Evolutionary conservation across 2,329 filamentous ascomycete species (phyloP), one percentile per base, ranked within the genome.

Genomic region (Lachnellula hyalina): DNA sequence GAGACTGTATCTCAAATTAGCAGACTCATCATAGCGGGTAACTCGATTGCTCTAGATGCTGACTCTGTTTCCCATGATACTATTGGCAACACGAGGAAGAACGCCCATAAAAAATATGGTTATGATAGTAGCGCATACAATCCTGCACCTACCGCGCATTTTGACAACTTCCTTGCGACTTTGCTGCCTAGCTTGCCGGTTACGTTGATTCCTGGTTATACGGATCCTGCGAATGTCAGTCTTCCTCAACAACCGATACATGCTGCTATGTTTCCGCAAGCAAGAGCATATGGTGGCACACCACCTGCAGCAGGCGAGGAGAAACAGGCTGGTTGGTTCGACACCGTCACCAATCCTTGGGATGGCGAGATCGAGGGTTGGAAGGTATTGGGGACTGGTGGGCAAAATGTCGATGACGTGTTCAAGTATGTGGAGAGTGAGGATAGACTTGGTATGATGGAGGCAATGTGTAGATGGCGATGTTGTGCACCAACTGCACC

Each of bases 191-290:
- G 86, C 15, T 83, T 99, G 25, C 92, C 94, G 3, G 78, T 99
- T 52, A 99, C 94, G 0, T 75, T 99, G 17, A 81, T 99, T 59
- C 90, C 95, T 0, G 94, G 94, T 15, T 81, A 81, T 15, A 79
- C 82, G 34, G 95, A 99, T 70, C 92, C 94, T 0, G 91, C 94
- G 49, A 96, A 96, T 67, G 84, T 89, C 51, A 88, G 89, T 59
- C 83, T 96, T 28, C 94, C 94, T 0, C 94, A 99, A 68, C 94
- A 97, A 70, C 87, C 90, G 1, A 88, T 99, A 49, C 94, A 99
- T 71, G 78, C 89, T 4, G 93, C 94, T 57, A 90, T 99, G 82
- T 94, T 99, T 64, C 88, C 90, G 0, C 78, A 81, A 8, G 78
- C 90, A 17, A 80, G 91, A 59, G 75, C 81, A 7, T 99, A 90